Evolutionary conservation across 2,329 filamentous ascomycete species (phyloP).

Genomic region (Pezicula radicicola): DNA sequence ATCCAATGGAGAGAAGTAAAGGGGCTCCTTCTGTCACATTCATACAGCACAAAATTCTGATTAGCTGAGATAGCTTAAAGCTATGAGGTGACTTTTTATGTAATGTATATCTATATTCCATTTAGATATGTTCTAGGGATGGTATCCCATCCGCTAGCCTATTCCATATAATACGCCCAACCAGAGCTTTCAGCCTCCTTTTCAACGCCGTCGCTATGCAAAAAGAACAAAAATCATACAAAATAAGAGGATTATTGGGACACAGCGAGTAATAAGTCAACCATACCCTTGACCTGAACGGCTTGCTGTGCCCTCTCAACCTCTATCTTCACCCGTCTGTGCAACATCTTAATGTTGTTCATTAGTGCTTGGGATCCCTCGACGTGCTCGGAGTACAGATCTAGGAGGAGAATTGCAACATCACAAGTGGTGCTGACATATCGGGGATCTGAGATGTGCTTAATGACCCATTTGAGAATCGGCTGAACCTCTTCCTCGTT

Average conservation of each 20-base stretch:
- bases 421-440: constrained; percentile 81
- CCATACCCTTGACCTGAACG: constrained; percentile 80
- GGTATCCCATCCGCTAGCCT: no score
- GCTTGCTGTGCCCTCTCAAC: constrained; percentile 83
- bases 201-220: constrained; percentile 41
- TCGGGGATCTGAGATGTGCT: constrained; percentile 77
- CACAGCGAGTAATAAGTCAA: constrained; percentile 69
- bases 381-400: constrained; percentile 81
- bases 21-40: no score
- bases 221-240: constrained; percentile 11
- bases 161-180: no score
- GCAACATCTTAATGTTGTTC: constrained; percentile 64
- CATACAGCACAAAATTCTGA: no score
- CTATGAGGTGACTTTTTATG: no score
- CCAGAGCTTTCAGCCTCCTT: no score
- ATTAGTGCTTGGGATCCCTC: constrained; percentile 72
- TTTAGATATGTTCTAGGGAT: no score
- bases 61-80: no score
- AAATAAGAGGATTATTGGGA: constrained; percentile 21
- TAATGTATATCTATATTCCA: no score
- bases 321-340: constrained; percentile 69
- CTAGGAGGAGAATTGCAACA: constrained; percentile 75
- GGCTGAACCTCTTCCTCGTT: constrained; percentile 81
- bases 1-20: no score
- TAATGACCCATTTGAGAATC: constrained; percentile 78